Percentiles rank a stretch among this genome's conserved stretches.
These are phyloP conservation scores for Flaveria floridana DNA, from an alignment of 140 eudicot genomes.

Conservation along the genomic window DNA sequence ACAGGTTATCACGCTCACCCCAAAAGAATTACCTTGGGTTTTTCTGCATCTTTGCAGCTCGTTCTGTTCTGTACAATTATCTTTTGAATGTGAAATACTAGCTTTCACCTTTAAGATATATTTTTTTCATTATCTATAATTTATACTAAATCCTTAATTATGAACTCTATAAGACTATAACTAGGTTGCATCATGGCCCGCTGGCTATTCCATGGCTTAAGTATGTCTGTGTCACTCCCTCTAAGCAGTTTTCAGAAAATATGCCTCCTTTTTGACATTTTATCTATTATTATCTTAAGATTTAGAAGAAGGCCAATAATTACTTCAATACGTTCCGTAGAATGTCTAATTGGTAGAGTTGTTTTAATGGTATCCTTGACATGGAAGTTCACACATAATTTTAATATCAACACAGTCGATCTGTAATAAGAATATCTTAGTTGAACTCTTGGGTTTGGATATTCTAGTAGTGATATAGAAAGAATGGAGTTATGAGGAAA, in stretches of 20 bases:
- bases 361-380: not conserved
- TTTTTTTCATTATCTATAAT: not conserved
- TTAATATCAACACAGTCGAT: not conserved
- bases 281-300: not conserved
- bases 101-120: not conserved
- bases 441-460: conserved; percentile 18
- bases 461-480: conserved; percentile 4
- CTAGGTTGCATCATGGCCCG: not conserved
- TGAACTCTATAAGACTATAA: not conserved
- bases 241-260: not conserved
- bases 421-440: not conserved
- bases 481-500: not conserved
- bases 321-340: not conserved
- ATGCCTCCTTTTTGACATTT: not conserved
- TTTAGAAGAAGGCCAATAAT: not conserved
- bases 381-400: conserved; percentile 11
- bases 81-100: not conserved
- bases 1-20: too few species aligned
- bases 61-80: not conserved
- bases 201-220: not conserved
- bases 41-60: not conserved
- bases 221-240: not conserved
- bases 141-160: not conserved
- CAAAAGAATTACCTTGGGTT: not conserved
- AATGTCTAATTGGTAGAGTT: not conserved